Evolutionary conservation across 306 rosid genomes (phyloP).

Genomic region (Vigna hirtella): DNA sequence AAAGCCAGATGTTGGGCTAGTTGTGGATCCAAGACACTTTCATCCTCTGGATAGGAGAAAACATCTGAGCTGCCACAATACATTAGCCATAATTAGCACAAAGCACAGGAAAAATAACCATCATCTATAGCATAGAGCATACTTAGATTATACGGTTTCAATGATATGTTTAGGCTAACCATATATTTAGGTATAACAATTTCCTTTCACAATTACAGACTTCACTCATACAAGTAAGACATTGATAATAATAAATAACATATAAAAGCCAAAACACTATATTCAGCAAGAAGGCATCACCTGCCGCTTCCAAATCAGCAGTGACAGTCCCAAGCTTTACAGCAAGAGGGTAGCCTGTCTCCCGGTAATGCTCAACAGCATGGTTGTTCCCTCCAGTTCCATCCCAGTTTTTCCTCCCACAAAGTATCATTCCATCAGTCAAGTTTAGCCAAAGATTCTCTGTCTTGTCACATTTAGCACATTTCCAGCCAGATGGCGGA

Average conservation of each 20-base stretch:
- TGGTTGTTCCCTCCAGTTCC: slow-evolving; percentile 98
- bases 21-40: slow-evolving; percentile 87
- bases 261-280: slow-evolving; percentile 14
- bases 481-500: slow-evolving; percentile 95
- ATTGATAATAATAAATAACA: background rate
- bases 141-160: background rate
- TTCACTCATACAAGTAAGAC: slow-evolving; percentile 14
- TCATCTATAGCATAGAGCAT: background rate
- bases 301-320: slow-evolving; percentile 97
- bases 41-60: slow-evolving; percentile 94
- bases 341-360: slow-evolving; percentile 89
- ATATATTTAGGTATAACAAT: background rate
- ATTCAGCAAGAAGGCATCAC: slow-evolving; percentile 54
- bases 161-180: slow-evolving; percentile 18
- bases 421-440: slow-evolving; percentile 86
- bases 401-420: slow-evolving; percentile 97
- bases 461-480: slow-evolving; percentile 84
- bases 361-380: slow-evolving; percentile 82
- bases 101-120: slow-evolving; percentile 8
- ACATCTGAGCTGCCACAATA: slow-evolving; percentile 98
- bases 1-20: slow-evolving; percentile 89
- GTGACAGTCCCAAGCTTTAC: slow-evolving; percentile 97
- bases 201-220: background rate
- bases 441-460: slow-evolving; percentile 96
- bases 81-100: slow-evolving; percentile 61